Percentiles rank a stretch among this genome's conserved stretches.
These are phyloP conservation scores for Sextonia rubra DNA, from an alignment of 164 flowering plant genomes.

Conservation along the genomic window DNA sequence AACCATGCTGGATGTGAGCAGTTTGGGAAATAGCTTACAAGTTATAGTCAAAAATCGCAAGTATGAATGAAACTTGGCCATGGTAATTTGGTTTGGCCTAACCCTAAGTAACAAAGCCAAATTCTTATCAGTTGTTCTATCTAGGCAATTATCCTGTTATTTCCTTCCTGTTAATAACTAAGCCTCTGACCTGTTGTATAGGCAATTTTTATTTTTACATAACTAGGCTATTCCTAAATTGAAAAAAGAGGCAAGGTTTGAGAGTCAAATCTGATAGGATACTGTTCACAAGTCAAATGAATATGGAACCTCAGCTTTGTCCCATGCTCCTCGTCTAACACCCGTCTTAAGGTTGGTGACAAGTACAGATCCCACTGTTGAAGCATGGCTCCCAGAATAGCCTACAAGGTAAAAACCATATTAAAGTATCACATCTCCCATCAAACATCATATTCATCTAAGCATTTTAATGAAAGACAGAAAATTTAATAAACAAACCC, in stretches of 20 bases:
- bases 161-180: too few species aligned
- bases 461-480: background rate
- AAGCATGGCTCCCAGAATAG: conserved; percentile 72
- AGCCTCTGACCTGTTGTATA: too few species aligned
- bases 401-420: conserved; percentile 30
- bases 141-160: too few species aligned
- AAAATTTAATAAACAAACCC: conserved; percentile 35
- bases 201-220: too few species aligned
- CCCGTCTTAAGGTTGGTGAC: conserved; percentile 79
- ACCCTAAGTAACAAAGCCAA: too few species aligned
- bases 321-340: conserved; percentile 66
- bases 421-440: background rate
- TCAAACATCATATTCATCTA: conserved; percentile 4
- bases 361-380: conserved; percentile 77
- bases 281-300: background rate
- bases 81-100: too few species aligned
- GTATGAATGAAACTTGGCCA: too few species aligned
- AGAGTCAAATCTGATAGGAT: background rate
- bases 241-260: background rate
- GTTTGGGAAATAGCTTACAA: background rate
- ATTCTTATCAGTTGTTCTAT: too few species aligned
- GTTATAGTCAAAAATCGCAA: background rate
- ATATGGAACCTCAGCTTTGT: conserved; percentile 70
- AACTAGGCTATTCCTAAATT: too few species aligned
- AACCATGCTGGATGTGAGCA: background rate